Evolutionary conservation across 2,329 filamentous ascomycete species (phyloP), one percentile per base, ranked within the genome.

Genomic region (Falciphora oryzae): DNA sequence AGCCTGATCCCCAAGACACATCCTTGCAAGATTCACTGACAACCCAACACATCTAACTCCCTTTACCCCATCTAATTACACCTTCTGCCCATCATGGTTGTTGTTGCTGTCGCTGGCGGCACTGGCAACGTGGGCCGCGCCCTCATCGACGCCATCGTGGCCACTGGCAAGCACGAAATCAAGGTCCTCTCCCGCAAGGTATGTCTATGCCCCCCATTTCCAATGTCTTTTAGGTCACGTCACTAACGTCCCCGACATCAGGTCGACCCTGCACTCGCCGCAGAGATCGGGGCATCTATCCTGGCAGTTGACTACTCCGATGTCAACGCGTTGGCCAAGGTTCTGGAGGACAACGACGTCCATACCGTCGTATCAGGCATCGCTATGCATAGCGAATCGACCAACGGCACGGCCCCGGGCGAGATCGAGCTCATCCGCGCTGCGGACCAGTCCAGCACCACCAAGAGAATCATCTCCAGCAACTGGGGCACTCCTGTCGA

Each of bases 361-460:
- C 71, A 81, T 61, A 81, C 77, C 0, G 70, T 82, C 57, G 76
- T 83, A 31, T 83, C 79, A 0, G 70, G 76, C 4, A 71, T 82
- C 29, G 69, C 68, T 7, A 71, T 79, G 64, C 66, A 71, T 61
- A 61, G 61, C 32, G 35, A 38, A 38, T 16, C 13, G 14, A 68
- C 70, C 14, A 67, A 75, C 2, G 63, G 69, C 67, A 38, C 70
- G 25, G 69, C 70, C 63, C 70, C 71, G 18, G 71, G 72, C 1
- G 76, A 83, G 66, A 31, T 78, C n/a, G 76, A 78, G 44, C 73
- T 83, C 14, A 78, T 83, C 58, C 69, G 72, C 10, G 81, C 80
- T 0, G 78, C 80, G 1, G 78, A 76, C 28, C 67, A 68, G 25
- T 77, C 79, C 0, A 66, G 60, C 3, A 64, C 67, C 0, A 80